Evolutionary conservation across 2,329 filamentous ascomycete genomes (phyloP), one percentile per base, ranked within the genome.

Genomic region (Monosporascus ibericus): DNA sequence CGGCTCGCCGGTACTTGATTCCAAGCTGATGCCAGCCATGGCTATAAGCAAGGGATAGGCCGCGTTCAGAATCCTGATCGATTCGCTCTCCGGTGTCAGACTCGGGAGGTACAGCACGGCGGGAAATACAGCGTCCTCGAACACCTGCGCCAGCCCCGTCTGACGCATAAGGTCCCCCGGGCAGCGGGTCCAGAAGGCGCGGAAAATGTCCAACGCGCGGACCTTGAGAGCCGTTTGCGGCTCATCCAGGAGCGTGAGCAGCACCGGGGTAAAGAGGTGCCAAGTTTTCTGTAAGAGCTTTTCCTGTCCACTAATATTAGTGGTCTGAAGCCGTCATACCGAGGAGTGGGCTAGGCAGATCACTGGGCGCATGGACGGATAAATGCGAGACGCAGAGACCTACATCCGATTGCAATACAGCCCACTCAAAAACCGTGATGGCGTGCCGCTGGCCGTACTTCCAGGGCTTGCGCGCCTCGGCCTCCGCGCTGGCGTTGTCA

Each of bases 41-140:
- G 72, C 70, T 18, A 87, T 70, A 3, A 95, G 74, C 2, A 85
- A 84, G 7, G 78, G 75, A 58, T 91, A 95, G 0, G 87, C 83
- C 6, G 77, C 75, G 6, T 68, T 63, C 1, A 96, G 77, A 3
- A 96, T 71, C 1, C 65, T 62, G 2, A 87, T 64, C 4, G 88
- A 88, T 52, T 94, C 87, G 0, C 76, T 65, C 62, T 89, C 86
- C 0, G 88, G 84, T 0, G 90, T 96, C 42, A 95, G 73, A 14
- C 78, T 82, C 0, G 92, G 92, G 6, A 96, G 76, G 61, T 84
- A 88, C 7, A 86, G 77, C n/a, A 96, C 77, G 37, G 85, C 83
- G 1, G 90, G 88, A 58, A 85, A 78, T 2, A 90, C 70, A 3
- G 85, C 80, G 20, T 90, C 80, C 61, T 86, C 79, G 55, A 92